A percentile compares a stretch with the other conserved stretches of the same genome.
Conservation (phyloP, 2,329 filamentous ascomycete genomes). For the Ophiostoma piceae region DNA sequence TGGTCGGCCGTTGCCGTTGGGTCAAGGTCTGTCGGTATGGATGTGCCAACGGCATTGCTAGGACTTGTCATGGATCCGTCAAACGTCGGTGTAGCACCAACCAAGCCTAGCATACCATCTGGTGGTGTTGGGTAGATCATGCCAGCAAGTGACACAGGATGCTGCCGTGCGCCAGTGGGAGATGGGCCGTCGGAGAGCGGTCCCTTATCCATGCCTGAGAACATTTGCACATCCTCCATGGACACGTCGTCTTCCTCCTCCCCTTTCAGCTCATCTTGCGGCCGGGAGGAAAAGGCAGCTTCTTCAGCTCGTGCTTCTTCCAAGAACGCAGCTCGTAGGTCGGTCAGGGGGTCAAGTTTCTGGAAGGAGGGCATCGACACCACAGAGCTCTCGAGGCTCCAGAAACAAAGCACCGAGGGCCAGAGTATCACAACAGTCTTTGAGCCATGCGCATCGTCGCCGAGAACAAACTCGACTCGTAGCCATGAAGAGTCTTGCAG, state of each 20-base stretch:
- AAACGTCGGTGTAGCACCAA: slow-evolving; percentile 52
- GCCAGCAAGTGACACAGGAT: slow-evolving; percentile 37
- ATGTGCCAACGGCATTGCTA: slow-evolving; percentile 32
- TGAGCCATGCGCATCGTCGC: slow-evolving; percentile 42
- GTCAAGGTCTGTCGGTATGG: slow-evolving; percentile 41
- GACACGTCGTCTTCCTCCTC: slow-evolving; percentile 17
- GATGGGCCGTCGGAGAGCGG: slow-evolving; percentile 34
- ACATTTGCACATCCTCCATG: slow-evolving; percentile 23
- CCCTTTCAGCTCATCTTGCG: slow-evolving; percentile 10
- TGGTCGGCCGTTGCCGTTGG: slow-evolving; percentile 28
- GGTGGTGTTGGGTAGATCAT: slow-evolving; percentile 67
- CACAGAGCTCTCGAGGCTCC: slow-evolving; percentile 34
- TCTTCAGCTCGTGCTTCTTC: slow-evolving; percentile 23
- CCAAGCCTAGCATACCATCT: slow-evolving; percentile 53
- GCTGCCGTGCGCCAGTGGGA: slow-evolving; percentile 47
- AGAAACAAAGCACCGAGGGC: slow-evolving; percentile 51
- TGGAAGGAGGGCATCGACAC: slow-evolving; percentile 20
- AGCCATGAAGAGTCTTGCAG: slow-evolving; percentile 47
- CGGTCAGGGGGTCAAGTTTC: slow-evolving; percentile 24
- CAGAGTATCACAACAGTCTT: slow-evolving; percentile 46
- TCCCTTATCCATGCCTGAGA: slow-evolving; percentile 20
- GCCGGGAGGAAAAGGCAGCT: background rate
- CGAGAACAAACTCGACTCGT: slow-evolving; percentile 37
- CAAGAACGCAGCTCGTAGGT: slow-evolving; percentile 22
- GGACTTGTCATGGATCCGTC: slow-evolving; percentile 55